Conservation (phyloP, 2,329 filamentous ascomycete genomes). For the Exophiala xenobiotica region DNA sequence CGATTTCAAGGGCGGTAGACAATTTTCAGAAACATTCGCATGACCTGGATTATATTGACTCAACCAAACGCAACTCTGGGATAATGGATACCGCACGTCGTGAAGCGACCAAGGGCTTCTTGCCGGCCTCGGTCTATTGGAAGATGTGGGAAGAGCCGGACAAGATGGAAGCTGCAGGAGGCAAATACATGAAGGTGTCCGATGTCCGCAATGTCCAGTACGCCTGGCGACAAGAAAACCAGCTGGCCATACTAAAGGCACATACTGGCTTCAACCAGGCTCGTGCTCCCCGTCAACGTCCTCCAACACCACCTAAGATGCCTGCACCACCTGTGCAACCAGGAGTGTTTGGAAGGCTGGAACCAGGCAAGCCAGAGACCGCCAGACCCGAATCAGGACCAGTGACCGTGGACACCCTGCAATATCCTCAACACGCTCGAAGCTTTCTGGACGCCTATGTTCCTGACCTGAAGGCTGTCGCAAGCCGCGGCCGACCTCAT, state of each 20-base stretch:
- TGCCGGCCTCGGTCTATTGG: constrained; percentile 50
- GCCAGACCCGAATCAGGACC: constrained; percentile 22
- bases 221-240: constrained; percentile 49
- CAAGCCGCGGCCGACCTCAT: constrained; percentile 46
- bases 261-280: constrained; percentile 42
- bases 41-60: constrained; percentile 49
- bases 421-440: constrained; percentile 46
- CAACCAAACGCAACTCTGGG: constrained; percentile 49
- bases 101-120: constrained; percentile 47
- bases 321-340: constrained; percentile 18
- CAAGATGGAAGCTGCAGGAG: constrained; percentile 45
- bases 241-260: constrained; percentile 42
- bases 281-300: constrained; percentile 19
- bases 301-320: constrained; percentile 16
- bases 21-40: constrained; percentile 45
- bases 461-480: constrained; percentile 37
- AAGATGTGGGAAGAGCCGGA: constrained; percentile 48
- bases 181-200: constrained; percentile 47
- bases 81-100: constrained; percentile 48
- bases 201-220: constrained; percentile 51
- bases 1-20: constrained; percentile 43
- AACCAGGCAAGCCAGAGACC: constrained; percentile 14
- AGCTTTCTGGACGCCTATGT: constrained; percentile 54
- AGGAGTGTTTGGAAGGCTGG: constrained; percentile 24
- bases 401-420: constrained; percentile 39